Conservation (phyloP, 106 monocot species). For the Chionographis japonica region DNA sequence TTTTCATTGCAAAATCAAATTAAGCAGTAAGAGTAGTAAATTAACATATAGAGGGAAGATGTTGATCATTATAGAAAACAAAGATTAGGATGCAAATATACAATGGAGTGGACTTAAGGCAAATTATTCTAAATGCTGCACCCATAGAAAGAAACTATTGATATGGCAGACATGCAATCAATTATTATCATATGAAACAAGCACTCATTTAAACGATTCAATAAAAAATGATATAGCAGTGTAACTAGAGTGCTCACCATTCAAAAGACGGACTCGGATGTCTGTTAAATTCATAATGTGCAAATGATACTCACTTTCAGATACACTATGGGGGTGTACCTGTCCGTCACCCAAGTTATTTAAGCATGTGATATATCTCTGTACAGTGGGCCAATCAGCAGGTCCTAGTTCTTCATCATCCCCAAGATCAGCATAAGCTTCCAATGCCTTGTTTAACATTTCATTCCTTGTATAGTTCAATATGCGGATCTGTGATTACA, state of each 20-base stretch:
- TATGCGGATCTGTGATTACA: constrained; percentile 43
- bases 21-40: too few species aligned
- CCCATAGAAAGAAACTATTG: too few species aligned
- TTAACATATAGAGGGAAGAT: too few species aligned
- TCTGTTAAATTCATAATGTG: constrained; percentile 49
- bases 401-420: constrained; percentile 86
- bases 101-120: too few species aligned
- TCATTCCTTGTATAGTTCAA: constrained; percentile 75
- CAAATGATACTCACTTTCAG: constrained; percentile 37
- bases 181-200: too few species aligned
- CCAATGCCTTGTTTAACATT: constrained; percentile 63
- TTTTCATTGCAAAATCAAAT: too few species aligned
- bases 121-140: too few species aligned
- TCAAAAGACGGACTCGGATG: constrained; percentile 58
- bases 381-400: constrained; percentile 63
- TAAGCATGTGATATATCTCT: constrained; percentile 57
- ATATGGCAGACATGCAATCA: too few species aligned
- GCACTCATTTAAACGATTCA: too few species aligned
- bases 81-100: too few species aligned
- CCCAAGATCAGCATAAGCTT: constrained; percentile 63
- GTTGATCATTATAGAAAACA: too few species aligned
- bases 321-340: constrained; percentile 48
- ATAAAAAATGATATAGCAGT: neutral
- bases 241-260: constrained; percentile 39
- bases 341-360: constrained; percentile 42